Evolutionary conservation across 345 rosid species (phyloP), one percentile per base, ranked within the genome.

Genomic region (Atalantia buxifolia): DNA sequence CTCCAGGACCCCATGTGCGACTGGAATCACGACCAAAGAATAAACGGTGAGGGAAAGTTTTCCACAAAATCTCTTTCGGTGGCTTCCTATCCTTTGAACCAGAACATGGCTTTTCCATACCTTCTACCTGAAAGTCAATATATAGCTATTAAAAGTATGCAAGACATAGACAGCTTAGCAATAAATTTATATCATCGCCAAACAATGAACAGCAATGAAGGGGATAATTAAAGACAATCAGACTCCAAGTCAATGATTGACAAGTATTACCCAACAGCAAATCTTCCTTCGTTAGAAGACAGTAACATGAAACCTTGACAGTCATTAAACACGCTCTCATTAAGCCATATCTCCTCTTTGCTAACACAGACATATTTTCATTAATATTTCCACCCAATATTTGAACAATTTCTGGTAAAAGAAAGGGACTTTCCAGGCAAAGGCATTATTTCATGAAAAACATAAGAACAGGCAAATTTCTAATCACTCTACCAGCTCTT

Each of bases 21-120:
- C 89, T 63, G 74, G 88, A 92, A 33, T 92, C 88, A n/a, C 48
- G 90, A 60, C 98, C 99, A 80, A 95, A 93, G 85, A 93, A 91
- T 76, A 95, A 83, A n/a, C 93, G 87, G 77, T 87, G 91, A 40
- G 97, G 90, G 75, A 84, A 89, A 59, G 83, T 84, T 90, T 85
- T 85, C 99, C 99, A 95, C 77, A 85, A 27, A 48, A 72, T 84
- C 78, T 90, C 96, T 81, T 91, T 91, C 19, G 98, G 98, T 21
- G 77, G 91, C 71, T 64, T 91, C 84, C 55, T 87, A 81, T 95
- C 99, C 87, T 55, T 79, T 61, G 99, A 88, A 83, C 98, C 99
- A 78, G 85, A 71, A 77, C 94, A 92, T 66, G 82, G 73, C 83
- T 50, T 87, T 80, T 69, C 85, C 99, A 95, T 89, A 55, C 95